Percentiles rank a stretch among this genome's conserved stretches.
Conservation (phyloP, 2,329 filamentous ascomycete genomes). For the Aspergillus tanneri region DNA sequence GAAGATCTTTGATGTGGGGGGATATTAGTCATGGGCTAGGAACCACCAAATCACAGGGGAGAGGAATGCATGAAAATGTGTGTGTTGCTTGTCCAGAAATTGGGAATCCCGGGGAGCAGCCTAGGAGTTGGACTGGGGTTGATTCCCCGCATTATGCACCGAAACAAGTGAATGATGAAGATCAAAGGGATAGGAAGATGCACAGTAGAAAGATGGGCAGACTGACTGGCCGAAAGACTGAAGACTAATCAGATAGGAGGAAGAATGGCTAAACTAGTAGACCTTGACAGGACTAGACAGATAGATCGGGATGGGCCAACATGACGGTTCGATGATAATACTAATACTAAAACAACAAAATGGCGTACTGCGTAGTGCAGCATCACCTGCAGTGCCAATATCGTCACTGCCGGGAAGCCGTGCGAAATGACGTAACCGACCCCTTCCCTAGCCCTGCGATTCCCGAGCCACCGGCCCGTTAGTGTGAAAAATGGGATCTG, state of each 20-base stretch:
- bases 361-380: background rate
- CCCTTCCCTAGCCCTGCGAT: background rate
- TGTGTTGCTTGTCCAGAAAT: background rate
- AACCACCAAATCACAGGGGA: conserved; percentile 4
- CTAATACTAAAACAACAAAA: background rate
- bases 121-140: background rate
- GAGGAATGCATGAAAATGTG: conserved; percentile 2
- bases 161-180: background rate
- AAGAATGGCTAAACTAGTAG: no score
- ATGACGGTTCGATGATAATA: conserved; percentile 2
- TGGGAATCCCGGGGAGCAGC: background rate
- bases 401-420: conserved; percentile 13
- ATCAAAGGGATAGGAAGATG: background rate
- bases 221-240: no score
- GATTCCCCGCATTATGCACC: conserved; percentile 11
- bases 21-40: conserved; percentile 3
- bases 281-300: no score
- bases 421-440: conserved; percentile 14
- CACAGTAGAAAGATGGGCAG: background rate
- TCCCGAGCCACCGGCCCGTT: conserved; percentile 18
- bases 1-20: conserved; percentile 32
- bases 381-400: conserved; percentile 3
- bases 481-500: conserved; percentile 18
- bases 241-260: no score
- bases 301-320: background rate